Conservation (phyloP, 2,329 filamentous ascomycete genomes). For the Pseudogymnoascus sp. region DNA sequence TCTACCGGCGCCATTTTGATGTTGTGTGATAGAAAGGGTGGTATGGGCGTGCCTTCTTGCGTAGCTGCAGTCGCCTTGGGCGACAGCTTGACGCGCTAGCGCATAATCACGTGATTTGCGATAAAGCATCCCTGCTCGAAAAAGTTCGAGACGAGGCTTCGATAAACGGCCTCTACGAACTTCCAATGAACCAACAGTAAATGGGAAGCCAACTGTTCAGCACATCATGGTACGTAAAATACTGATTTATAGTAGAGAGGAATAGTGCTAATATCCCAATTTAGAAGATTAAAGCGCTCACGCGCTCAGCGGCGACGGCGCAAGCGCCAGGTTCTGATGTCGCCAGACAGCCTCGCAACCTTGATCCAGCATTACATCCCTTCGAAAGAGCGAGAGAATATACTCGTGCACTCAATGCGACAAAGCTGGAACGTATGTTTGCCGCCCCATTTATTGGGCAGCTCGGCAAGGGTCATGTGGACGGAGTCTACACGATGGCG, state of each 20-base stretch:
- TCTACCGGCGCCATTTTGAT: conserved; percentile 49
- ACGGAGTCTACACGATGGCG: conserved; percentile 75
- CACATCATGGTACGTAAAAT: conserved; percentile 23
- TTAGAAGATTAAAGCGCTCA: conserved; percentile 58
- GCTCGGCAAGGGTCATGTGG: conserved; percentile 83
- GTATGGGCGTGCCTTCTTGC: conserved; percentile 17
- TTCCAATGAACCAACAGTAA: conserved; percentile 2
- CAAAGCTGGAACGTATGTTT: conserved; percentile 91
- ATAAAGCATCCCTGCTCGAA: conserved; percentile 12
- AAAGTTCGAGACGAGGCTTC: conserved; percentile 11
- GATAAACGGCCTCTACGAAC: not conserved
- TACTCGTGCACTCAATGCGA: conserved; percentile 69
- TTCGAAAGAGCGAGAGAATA: conserved; percentile 89
- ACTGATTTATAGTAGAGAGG: not conserved
- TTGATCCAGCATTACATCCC: conserved; percentile 79
- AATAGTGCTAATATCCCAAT: not conserved
- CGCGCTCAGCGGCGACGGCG: conserved; percentile 53
- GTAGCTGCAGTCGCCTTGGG: conserved; percentile 12
- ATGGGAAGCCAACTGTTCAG: conserved; percentile 15
- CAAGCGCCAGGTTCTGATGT: conserved; percentile 61
- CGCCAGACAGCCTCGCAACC: conserved; percentile 57
- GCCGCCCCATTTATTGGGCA: conserved; percentile 76
- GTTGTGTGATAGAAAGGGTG: conserved; percentile 14
- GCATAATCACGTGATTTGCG: not conserved
- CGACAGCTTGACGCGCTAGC: conserved; percentile 10